Base-by-base conservation (phyloP, 228 moss, liverwort and hornwort genomes). In the Sphagnum magellanicum region DNA sequence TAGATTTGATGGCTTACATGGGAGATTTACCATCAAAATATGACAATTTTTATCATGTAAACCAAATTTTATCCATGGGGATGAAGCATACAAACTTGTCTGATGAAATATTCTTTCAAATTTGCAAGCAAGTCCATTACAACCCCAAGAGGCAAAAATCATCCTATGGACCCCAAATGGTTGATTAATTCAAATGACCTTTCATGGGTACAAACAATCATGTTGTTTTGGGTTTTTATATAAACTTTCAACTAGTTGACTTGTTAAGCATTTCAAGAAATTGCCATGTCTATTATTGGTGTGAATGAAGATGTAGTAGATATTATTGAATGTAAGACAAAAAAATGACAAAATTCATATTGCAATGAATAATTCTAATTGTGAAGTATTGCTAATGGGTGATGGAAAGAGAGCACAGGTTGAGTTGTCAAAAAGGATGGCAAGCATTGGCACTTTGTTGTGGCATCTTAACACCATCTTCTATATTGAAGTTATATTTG, bases 1-100 rank as follows among this genome's bases (percentile, higher is more conserved):
- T 77, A 86, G 86, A 86, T 66, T 74, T 86, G 51, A 73, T 79
- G 79, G 86, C 82, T 7, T 86, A 82, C 70, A 86, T 86, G 86
- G 82, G 82, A 63, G 85, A 85, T 70, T 60, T 77, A 5, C 48
- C 50, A 17, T 65, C 72, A 59, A 68, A 69, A 4, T 73, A 79
- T 53, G 32, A 70, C 16, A 70, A 72, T 49, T 69, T 9, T 52
- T 76, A 67, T 51, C 79, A 86, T 59, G 60, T 79, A 46, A 64
- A 66, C 48, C 86, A 81, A 71, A 9, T 86, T 6, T 72, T 86
- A 66, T 75, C 75, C 51, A 70, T 69, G 11, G 86, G 82, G 11
- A 68, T 86, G 17, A 73, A 79, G 73, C 76, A 77, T 17, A 49
- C 70, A 0, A 69, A 67, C 47, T 69, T 86, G 13, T 75, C 74